Conservation (phyloP, 139 green algal genomes). For the Diplosphaera chodatii region DNA sequence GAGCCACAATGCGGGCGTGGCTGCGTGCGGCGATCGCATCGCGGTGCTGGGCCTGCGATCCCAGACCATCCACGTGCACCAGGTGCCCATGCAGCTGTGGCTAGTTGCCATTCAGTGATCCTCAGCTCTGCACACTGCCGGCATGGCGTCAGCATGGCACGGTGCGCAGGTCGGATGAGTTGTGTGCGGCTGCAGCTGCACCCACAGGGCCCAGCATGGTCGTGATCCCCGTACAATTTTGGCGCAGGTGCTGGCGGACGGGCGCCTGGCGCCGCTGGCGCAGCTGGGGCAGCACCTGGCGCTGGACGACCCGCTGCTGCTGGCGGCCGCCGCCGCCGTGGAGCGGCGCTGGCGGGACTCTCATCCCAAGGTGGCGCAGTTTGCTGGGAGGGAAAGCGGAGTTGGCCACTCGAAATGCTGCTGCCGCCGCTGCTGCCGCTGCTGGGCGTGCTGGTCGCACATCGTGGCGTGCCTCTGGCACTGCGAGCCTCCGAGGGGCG, state of each 20-base stretch:
- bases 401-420: too few relatives aligned
- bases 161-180: too few relatives aligned
- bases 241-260: conserved; percentile 9
- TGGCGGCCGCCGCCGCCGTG: background rate
- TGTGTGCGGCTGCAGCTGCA: too few relatives aligned
- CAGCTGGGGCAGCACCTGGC: conserved; percentile 17
- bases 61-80: conserved; percentile 17
- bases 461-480: too few relatives aligned
- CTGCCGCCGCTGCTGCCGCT: too few relatives aligned
- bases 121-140: too few relatives aligned
- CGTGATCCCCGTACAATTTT: background rate
- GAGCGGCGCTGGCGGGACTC: conserved; percentile 10
- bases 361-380: background rate
- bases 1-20: conserved; percentile 8
- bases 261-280: conserved; percentile 12
- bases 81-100: conserved; percentile 5
- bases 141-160: too few relatives aligned
- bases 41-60: conserved; percentile 5
- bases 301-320: conserved; percentile 13
- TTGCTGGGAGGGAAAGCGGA: too few relatives aligned
- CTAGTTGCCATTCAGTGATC: too few relatives aligned
- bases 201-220: too few relatives aligned
- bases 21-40: conserved; percentile 12
- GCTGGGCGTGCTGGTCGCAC: too few relatives aligned
- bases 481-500: too few relatives aligned